phyloP scores from a whole-genome alignment of 371 early-diverging fungal genomes.

The Mucor irregularis region DNA sequence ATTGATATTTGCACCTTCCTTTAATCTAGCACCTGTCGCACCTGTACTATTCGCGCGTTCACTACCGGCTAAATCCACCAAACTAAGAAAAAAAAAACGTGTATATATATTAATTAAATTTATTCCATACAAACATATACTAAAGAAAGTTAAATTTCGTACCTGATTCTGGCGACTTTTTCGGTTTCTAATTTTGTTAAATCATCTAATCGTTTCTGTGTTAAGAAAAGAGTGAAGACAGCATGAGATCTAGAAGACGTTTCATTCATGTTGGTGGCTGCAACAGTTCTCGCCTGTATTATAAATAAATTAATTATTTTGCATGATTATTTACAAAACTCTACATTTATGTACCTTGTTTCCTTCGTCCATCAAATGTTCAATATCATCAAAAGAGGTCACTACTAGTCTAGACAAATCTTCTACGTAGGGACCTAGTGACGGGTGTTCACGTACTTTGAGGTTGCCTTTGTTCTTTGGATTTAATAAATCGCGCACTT shows the following conservation, averaged over 20 bases:
- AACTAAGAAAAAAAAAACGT: conserved; percentile 38
- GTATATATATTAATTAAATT: no score
- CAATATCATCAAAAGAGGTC: conserved; percentile 74
- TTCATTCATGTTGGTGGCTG: conserved; percentile 96
- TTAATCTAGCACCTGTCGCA: conserved; percentile 93
- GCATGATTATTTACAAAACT: no score
- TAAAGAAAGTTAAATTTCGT: no score
- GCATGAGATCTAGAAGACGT: conserved; percentile 94
- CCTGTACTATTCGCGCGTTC: conserved; percentile 97
- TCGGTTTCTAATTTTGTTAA: conserved; percentile 72
- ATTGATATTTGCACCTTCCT: conserved; percentile 99
- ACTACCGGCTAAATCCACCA: conserved; percentile 93
- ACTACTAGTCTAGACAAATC: conserved; percentile 86
- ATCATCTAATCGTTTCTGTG: conserved; percentile 63
- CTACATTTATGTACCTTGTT: conserved; percentile 59
- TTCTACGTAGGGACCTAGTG: conserved; percentile 91
- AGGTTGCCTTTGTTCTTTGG: conserved; percentile 78
- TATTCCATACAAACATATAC: no score
- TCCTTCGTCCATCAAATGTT: conserved; percentile 84
- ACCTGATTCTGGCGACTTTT: conserved; percentile 77
- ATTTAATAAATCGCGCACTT: conserved; percentile 88
- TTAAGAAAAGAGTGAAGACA: conserved; percentile 86
- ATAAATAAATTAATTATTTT: background rate
- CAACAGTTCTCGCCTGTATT: conserved; percentile 80
- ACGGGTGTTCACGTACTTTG: conserved; percentile 87